Percentiles rank a stretch among this genome's conserved stretches.
These are phyloP conservation scores for Hyphodiscus hymeniophilus DNA, from an alignment of 495 filamentous ascomycete genomes.

Conservation along the genomic window DNA sequence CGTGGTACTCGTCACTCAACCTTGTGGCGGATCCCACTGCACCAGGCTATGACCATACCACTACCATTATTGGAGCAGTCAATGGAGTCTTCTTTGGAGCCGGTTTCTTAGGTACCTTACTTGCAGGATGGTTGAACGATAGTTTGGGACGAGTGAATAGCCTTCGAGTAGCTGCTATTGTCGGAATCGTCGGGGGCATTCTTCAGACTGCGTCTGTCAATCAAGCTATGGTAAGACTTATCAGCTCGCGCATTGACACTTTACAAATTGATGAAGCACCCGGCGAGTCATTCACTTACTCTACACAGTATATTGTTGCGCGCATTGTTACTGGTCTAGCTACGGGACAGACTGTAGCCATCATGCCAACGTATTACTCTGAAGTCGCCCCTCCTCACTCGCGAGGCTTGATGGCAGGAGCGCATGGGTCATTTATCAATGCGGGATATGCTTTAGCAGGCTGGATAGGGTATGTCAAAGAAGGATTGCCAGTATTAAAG, in stretches of 20 bases:
- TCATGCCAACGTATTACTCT: slow-evolving; percentile 7
- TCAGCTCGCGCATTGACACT: too few relatives aligned
- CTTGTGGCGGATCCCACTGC: slow-evolving; percentile 14
- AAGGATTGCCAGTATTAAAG: neutral
- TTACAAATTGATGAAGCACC: neutral
- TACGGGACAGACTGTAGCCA: neutral
- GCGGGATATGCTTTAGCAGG: slow-evolving; percentile 5
- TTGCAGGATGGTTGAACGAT: slow-evolving; percentile 12
- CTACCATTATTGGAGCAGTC: slow-evolving; percentile 20
- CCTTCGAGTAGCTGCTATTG: slow-evolving; percentile 9
- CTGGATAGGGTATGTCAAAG: slow-evolving; percentile 4
- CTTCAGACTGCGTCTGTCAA: slow-evolving; percentile 19
- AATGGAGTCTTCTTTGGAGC: slow-evolving; percentile 28
- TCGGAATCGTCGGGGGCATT: slow-evolving; percentile 19
- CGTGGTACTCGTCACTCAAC: slow-evolving; percentile 22
- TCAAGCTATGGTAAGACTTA: slow-evolving; percentile 15
- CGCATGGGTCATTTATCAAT: slow-evolving; percentile 6
- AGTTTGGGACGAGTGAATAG: slow-evolving; percentile 18
- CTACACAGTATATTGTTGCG: slow-evolving; percentile 1
- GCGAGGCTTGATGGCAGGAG: slow-evolving; percentile 10
- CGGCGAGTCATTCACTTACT: neutral
- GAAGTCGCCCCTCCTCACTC: slow-evolving; percentile 8
- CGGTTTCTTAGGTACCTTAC: slow-evolving; percentile 17
- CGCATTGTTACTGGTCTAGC: slow-evolving; percentile 6
- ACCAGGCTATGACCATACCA: slow-evolving; percentile 14